Evolutionary conservation across 768 basidiomycete species (phyloP), one percentile per base, ranked within the genome.

Genomic region (Phallus indusiatus): DNA sequence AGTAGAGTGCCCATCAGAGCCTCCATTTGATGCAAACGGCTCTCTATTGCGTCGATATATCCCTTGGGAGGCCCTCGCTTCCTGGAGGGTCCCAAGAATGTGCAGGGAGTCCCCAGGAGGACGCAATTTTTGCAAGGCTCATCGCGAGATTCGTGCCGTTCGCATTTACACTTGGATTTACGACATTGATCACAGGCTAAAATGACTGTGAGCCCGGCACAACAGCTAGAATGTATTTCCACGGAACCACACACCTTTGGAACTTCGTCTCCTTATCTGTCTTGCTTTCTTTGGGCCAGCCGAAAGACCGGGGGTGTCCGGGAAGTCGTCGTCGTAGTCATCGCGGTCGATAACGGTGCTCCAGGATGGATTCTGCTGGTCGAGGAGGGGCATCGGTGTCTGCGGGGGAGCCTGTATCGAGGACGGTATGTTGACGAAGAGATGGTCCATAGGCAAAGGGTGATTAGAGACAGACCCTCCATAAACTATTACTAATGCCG

Each of bases 1-100:
- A 94, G 75, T 55, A 94, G 74, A 60, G 92, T 86, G 55, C 91
- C 93, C 28, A 95, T 76, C 47, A 95, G 76, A 0, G 92, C 92
- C 69, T 95, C 92, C 17, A 91, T 90, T 67, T 94, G 90, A 64
- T 95, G 93, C 5, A 95, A 74, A 14, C 90, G 82, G 14, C 88
- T 88, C 72, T 95, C 92, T 65, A 95, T 92, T 28, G 91, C 91
- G 66, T 94, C 91, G 67, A 95, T 94, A 75, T 95, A 95, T 1
- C 92, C 92, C 67, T 90, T 91, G n/a, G 90, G 88, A 2, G 88
- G 88, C 1, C 91, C 91, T 63, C 91, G 85, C 68, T 88, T 88
- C 64, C 86, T 81, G 12, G 87, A 88, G 8, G 86, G 86, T 1
- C 85, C 86, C 46, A 89, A 76, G 71, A 87, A 89, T 0, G 88